Evolutionary conservation across 805 yeast genomes (phyloP), one percentile per base, ranked within the genome.

Genomic region (Starmerella sirachaensis): DNA sequence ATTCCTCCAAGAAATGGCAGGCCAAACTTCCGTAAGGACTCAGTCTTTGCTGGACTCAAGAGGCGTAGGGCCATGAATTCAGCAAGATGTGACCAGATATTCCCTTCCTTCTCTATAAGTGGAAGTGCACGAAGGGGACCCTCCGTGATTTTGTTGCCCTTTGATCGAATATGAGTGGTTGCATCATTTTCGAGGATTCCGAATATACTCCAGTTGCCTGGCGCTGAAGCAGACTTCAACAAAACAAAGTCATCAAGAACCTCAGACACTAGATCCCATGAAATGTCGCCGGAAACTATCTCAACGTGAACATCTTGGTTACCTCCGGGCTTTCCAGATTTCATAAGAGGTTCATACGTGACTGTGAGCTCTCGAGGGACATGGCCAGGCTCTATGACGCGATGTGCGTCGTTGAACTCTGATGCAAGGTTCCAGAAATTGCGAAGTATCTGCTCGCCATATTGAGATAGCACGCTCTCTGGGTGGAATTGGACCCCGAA

Each of bases 401-500:
- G 33, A 21, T 28, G 20, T 10, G 23, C 30, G 2, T 18, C 14
- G 38, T 68, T 65, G 54, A 55, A 64, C 3, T 47, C 37, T 4
- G 38, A 30, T 4, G 80, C 75, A 12, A 70, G 41, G 0, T 30
- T 21, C 66, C 78, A 73, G 54, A 88, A 88, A 53, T 80, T 81
- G 8, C 49, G 45, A 4, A 86, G 57, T 35, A 91, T 55, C 9
- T 55, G 50, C 2, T 53, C 65, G 2, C 98, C 98, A 32, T 61
- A 50, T 11, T 66, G 62, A 0, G 96, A 84, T 50, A 94, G 83
- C 27, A 88, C 74, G 1, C 95, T 84, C 53, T 91, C 99, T 0
- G 98, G 98, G 53, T 91, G 99, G 53, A 86, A 93, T 53, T 91
- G 99, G 2, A 91, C 96, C 0, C 94, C 98, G 56, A 66, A 88